A percentile compares a stretch with the other conserved stretches of the same genome.
These are phyloP conservation scores for Euphorbia lathyris DNA, from an alignment of 345 rosid species.

Conservation along the genomic window DNA sequence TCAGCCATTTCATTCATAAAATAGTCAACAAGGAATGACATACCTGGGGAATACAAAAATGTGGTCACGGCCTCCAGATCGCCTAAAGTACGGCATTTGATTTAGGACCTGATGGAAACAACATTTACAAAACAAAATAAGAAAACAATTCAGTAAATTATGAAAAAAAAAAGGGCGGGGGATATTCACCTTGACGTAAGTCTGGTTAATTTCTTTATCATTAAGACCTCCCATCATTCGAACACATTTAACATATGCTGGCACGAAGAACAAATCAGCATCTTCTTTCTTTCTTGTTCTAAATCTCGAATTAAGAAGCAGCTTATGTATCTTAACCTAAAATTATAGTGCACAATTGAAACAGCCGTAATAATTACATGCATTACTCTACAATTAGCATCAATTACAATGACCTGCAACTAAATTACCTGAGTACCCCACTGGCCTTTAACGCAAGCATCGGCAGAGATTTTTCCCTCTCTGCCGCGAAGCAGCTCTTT, in stretches of 20 bases:
- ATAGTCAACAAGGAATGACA: not conserved
- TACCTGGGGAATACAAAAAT: slow-evolving; percentile 94
- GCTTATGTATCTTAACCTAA: slow-evolving; percentile 81
- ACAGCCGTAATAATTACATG: not conserved
- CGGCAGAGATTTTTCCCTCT: slow-evolving; percentile 50
- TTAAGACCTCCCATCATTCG: slow-evolving; percentile 90
- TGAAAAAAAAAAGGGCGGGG: not conserved
- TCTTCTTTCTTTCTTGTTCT: slow-evolving; percentile 75
- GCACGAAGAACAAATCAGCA: slow-evolving; percentile 94
- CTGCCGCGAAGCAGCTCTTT: slow-evolving; percentile 68
- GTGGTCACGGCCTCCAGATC: slow-evolving; percentile 95
- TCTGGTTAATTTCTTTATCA: slow-evolving; percentile 83
- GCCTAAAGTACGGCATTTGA: slow-evolving; percentile 90
- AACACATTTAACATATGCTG: slow-evolving; percentile 84
- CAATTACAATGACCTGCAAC: not conserved
- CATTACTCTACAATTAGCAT: not conserved
- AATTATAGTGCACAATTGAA: not conserved
- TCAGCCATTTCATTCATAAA: not conserved
- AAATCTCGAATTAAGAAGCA: slow-evolving; percentile 58
- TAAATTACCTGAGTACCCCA: slow-evolving; percentile 90
- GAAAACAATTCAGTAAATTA: not conserved
- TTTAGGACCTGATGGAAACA: slow-evolving; percentile 59
- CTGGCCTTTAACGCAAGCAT: slow-evolving; percentile 78
- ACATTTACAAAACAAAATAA: not conserved
- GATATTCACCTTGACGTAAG: slow-evolving; percentile 70